Conservation (phyloP, 495 filamentous ascomycete species). For the Pseudomonodictys pantanalensis region DNA sequence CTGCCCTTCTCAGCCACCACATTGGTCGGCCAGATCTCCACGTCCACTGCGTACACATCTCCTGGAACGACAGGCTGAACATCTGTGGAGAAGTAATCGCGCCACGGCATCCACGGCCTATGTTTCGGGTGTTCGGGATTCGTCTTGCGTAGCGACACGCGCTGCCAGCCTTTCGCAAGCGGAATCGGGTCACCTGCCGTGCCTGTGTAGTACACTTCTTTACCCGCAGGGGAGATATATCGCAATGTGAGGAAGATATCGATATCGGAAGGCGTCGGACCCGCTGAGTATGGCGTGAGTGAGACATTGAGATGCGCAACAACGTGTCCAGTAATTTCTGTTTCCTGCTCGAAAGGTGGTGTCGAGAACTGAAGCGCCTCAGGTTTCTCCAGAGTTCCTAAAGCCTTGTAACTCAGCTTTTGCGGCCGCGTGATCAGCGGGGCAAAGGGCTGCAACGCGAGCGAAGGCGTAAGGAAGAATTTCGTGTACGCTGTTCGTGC, state of each 20-base stretch:
- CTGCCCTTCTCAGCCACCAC: slow-evolving; percentile 57
- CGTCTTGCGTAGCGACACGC: slow-evolving; percentile 54
- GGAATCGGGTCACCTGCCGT: slow-evolving; percentile 52
- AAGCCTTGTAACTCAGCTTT: slow-evolving; percentile 54
- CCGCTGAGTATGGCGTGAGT: slow-evolving; percentile 43
- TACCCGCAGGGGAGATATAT: slow-evolving; percentile 52
- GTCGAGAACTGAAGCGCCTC: slow-evolving; percentile 54
- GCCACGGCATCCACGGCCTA: slow-evolving; percentile 53
- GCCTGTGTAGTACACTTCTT: slow-evolving; percentile 65
- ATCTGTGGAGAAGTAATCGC: slow-evolving; percentile 60
- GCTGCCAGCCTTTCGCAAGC: slow-evolving; percentile 56
- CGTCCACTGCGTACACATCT: slow-evolving; percentile 60
- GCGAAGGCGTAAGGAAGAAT: slow-evolving; percentile 50
- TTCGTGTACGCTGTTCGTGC: slow-evolving; percentile 57
- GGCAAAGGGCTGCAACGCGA: slow-evolving; percentile 36
- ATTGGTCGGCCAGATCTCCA: slow-evolving; percentile 70
- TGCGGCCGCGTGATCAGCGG: slow-evolving; percentile 13
- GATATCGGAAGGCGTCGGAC: slow-evolving; percentile 50
- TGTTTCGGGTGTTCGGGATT: slow-evolving; percentile 50
- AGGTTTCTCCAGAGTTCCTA: slow-evolving; percentile 51
- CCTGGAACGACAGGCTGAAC: slow-evolving; percentile 53
- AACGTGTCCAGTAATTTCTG: slow-evolving; percentile 65
- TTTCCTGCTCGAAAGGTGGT: slow-evolving; percentile 53
- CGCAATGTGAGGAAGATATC: slow-evolving; percentile 65
- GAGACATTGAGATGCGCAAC: slow-evolving; percentile 61